Percentiles rank a stretch among this genome's conserved stretches.
These are phyloP conservation scores for Populus hybrid DNA, from an alignment of 441 rosid species.

Conservation along the genomic window DNA sequence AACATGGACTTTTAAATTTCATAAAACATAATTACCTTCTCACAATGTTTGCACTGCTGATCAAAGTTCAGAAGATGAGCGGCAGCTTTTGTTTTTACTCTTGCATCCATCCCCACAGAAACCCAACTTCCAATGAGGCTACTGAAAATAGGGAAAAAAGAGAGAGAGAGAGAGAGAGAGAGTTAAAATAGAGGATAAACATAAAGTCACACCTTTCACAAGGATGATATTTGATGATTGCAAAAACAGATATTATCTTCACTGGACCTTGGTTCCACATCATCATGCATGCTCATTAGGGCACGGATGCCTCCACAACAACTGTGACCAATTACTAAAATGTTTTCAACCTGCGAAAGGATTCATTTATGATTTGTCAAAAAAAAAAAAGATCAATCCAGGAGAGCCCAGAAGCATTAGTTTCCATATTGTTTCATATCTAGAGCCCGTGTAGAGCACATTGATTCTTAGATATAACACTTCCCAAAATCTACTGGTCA, in stretches of 20 bases:
- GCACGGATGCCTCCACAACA: conserved; percentile 95
- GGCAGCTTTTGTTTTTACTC: conserved; percentile 56
- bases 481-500: neutral
- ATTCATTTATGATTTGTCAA: neutral
- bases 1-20: neutral
- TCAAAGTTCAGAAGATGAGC: conserved; percentile 70
- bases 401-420: neutral
- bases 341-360: conserved; percentile 75
- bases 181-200: neutral
- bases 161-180: too few species aligned
- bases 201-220: neutral
- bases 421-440: neutral
- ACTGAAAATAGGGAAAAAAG: conserved; percentile 31
- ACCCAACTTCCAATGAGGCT: conserved; percentile 89
- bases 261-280: conserved; percentile 59
- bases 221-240: neutral
- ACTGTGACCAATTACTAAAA: conserved; percentile 89
- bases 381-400: neutral
- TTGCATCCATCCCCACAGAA: conserved; percentile 70
- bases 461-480: neutral
- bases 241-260: neutral
- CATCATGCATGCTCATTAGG: conserved; percentile 82
- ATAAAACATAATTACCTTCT: conserved; percentile 58
- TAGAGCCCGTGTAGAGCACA: neutral
- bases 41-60: conserved; percentile 83